phyloP scores from a whole-genome alignment of 441 rosid species.

The Erodium texanum region DNA sequence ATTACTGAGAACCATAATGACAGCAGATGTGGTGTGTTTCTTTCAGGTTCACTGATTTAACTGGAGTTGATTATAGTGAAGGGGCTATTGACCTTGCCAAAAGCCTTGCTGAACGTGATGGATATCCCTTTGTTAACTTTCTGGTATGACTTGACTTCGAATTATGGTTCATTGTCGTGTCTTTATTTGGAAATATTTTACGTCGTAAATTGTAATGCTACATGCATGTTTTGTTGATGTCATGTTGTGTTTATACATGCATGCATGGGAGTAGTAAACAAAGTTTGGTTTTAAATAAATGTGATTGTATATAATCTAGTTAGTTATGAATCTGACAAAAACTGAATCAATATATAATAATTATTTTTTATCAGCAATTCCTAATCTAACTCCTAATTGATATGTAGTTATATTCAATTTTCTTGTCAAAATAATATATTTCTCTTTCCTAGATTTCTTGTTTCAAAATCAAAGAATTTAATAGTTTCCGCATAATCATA shows the following conservation, averaged over 20 bases:
- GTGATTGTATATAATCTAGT: too few relatives aligned
- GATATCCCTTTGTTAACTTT: constrained; percentile 55
- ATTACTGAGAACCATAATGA: not conserved
- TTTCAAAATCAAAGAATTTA: not conserved
- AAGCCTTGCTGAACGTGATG: constrained; percentile 72
- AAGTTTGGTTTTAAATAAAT: too few relatives aligned
- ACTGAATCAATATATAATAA: too few relatives aligned
- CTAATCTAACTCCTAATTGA: too few relatives aligned
- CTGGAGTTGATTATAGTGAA: constrained; percentile 85
- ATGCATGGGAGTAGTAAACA: too few relatives aligned
- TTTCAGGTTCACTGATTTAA: constrained; percentile 77
- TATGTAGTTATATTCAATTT: too few relatives aligned
- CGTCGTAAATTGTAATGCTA: too few relatives aligned
- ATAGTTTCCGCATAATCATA: not conserved
- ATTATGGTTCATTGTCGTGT: not conserved
- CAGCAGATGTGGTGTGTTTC: constrained; percentile 5
- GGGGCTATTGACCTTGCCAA: constrained; percentile 78
- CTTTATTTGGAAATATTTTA: not conserved
- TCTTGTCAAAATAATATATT: too few relatives aligned
- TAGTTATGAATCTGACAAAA: too few relatives aligned
- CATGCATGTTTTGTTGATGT: too few relatives aligned
- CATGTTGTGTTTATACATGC: too few relatives aligned
- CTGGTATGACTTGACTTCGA: constrained; percentile 39
- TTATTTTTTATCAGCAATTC: too few relatives aligned
- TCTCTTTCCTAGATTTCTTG: not conserved